Conservation (phyloP, 1,284 basidiomycete species). For the Melampsora americana region DNA sequence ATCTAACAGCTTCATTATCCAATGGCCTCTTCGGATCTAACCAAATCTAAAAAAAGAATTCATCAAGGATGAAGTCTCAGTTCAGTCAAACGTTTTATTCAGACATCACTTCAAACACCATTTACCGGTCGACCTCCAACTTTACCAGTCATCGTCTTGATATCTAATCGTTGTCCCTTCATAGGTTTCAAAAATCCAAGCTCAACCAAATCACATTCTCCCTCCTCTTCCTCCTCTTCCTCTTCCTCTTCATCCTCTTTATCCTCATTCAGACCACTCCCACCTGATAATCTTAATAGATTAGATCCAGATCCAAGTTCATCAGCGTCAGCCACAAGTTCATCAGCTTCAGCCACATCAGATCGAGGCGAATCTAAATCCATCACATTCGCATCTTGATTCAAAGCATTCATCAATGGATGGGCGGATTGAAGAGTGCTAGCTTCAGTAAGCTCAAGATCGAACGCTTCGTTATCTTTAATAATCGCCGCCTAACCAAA, state of each 20-base stretch:
- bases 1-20: background rate
- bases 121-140: slow-evolving; percentile 41
- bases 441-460: slow-evolving; percentile 12
- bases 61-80: no score
- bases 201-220: slow-evolving; percentile 28
- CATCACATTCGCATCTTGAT: slow-evolving; percentile 25
- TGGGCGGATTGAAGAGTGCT: background rate
- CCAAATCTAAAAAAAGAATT: slow-evolving; percentile 41
- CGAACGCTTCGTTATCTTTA: slow-evolving; percentile 38
- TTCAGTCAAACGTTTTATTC: background rate
- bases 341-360: slow-evolving; percentile 36
- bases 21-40: slow-evolving; percentile 31
- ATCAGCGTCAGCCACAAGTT: no score
- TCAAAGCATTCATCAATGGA: background rate
- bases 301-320: background rate
- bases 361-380: slow-evolving; percentile 33
- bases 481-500: slow-evolving; percentile 17
- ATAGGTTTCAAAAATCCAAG: slow-evolving; percentile 35
- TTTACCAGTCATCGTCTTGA: slow-evolving; percentile 36
- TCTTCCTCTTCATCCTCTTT: slow-evolving; percentile 3
- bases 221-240: slow-evolving; percentile 14
- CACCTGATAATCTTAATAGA: slow-evolving; percentile 35
- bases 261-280: background rate
- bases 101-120: background rate
- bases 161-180: slow-evolving; percentile 23